A percentile compares a stretch with the other conserved stretches of the same genome.
phyloP scores from a whole-genome alignment of 306 rosid species.

The Begonia peltatifolia region DNA sequence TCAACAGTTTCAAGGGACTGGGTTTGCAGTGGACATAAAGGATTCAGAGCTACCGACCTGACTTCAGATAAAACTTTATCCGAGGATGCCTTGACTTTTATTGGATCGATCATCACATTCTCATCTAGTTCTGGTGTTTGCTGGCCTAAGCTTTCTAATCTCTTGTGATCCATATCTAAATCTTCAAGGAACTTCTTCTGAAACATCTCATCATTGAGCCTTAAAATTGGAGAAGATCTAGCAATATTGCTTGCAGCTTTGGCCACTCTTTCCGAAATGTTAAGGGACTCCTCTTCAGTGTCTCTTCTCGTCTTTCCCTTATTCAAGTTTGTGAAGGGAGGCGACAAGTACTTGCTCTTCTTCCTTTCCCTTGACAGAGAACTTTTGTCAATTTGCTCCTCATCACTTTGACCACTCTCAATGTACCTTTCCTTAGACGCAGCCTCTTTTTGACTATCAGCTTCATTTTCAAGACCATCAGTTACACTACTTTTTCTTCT shows the following conservation, averaged over 20 bases:
- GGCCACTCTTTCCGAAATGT: slow-evolving; percentile 13
- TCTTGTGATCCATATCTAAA: slow-evolving; percentile 8
- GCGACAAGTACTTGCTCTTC: slow-evolving; percentile 77
- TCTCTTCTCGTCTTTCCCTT: slow-evolving; percentile 19
- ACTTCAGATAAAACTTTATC: slow-evolving; percentile 28
- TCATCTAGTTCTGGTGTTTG: slow-evolving; percentile 14
- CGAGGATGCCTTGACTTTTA: slow-evolving; percentile 23
- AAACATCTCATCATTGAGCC: slow-evolving; percentile 8
- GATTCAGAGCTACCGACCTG: slow-evolving; percentile 32
- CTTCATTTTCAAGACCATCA: slow-evolving; percentile 8
- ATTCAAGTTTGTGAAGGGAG: slow-evolving; percentile 49
- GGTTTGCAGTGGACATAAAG: slow-evolving; percentile 12
- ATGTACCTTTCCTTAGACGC: slow-evolving; percentile 2
- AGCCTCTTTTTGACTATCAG: slow-evolving; percentile 7
- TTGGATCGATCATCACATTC: slow-evolving; percentile 23
- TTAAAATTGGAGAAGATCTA: slow-evolving; percentile 14
- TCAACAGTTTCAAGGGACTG: slow-evolving; percentile 7
- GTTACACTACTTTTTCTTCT: slow-evolving; percentile 18
- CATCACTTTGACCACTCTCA: slow-evolving; percentile 4
- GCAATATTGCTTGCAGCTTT: slow-evolving; percentile 13
- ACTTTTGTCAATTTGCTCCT: slow-evolving; percentile 21
- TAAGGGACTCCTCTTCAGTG: slow-evolving; percentile 12
- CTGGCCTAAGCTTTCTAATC: slow-evolving; percentile 17
- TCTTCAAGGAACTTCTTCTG: slow-evolving; percentile 6
- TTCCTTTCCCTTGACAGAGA: slow-evolving; percentile 47